phyloP scores from a whole-genome alignment of 805 yeast genomes.

The Grigorovia transvaalensis region DNA sequence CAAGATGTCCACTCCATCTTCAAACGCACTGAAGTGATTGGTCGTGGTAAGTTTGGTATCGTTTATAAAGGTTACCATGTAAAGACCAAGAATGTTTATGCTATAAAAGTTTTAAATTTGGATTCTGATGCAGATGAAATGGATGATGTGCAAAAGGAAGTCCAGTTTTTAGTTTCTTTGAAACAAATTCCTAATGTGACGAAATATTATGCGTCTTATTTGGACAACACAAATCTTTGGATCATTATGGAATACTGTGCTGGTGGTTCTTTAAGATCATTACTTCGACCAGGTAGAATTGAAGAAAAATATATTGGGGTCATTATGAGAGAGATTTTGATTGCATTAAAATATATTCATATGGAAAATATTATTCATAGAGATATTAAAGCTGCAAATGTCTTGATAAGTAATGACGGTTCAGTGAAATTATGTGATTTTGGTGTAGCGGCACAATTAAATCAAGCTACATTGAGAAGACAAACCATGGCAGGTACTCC shows the following conservation, averaged over 20 bases:
- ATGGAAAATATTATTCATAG: slow-evolving; percentile 87
- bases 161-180: slow-evolving; percentile 72
- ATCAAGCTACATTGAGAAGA: slow-evolving; percentile 64
- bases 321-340: slow-evolving; percentile 69
- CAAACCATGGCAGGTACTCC: slow-evolving; percentile 95
- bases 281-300: slow-evolving; percentile 74
- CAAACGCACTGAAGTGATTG: slow-evolving; percentile 81
- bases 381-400: slow-evolving; percentile 94
- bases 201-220: slow-evolving; percentile 79
- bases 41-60: slow-evolving; percentile 93
- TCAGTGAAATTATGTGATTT: slow-evolving; percentile 88
- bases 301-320: slow-evolving; percentile 80
- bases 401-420: slow-evolving; percentile 81
- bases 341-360: slow-evolving; percentile 76
- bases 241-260: slow-evolving; percentile 96
- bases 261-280: slow-evolving; percentile 86
- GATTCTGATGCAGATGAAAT: slow-evolving; percentile 94
- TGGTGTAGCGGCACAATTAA: slow-evolving; percentile 93
- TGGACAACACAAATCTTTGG: slow-evolving; percentile 89
- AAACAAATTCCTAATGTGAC: slow-evolving; percentile 86
- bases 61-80: slow-evolving; percentile 79
- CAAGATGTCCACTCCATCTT: slow-evolving; percentile 35
- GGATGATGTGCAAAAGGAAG: slow-evolving; percentile 86
- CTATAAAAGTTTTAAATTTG: slow-evolving; percentile 83
- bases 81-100: slow-evolving; percentile 68